Evolutionary conservation across 1,284 basidiomycete genomes (phyloP).

Genomic region (Ustilago hordei): DNA sequence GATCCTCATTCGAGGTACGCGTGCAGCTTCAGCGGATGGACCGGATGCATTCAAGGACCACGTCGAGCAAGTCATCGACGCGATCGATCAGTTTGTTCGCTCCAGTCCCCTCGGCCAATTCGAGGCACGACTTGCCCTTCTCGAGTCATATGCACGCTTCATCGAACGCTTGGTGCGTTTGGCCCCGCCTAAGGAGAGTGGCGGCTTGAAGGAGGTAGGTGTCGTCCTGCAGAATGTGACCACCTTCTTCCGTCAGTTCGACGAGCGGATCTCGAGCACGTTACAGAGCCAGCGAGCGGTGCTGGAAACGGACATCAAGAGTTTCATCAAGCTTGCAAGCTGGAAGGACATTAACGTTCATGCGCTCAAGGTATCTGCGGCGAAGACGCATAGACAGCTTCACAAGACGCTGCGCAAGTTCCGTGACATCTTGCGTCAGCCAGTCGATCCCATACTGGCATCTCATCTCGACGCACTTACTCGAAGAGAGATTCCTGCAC

Average conservation of each 20-base stretch:
- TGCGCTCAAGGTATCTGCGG: conserved; percentile 90
- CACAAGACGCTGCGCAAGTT: conserved; percentile 93
- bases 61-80: conserved; percentile 78
- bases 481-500: conserved; percentile 44
- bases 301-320: conserved; percentile 84
- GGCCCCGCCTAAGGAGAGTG: conserved; percentile 43
- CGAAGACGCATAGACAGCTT: conserved; percentile 88
- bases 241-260: conserved; percentile 78
- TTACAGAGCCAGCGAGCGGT: conserved; percentile 76
- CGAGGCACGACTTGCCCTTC: conserved; percentile 77
- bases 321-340: conserved; percentile 92
- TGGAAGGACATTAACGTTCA: conserved; percentile 98
- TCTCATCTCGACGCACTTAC: conserved; percentile 46
- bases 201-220: conserved; percentile 59
- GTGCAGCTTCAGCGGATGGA: conserved; percentile 60
- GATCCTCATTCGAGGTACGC: conserved; percentile 74
- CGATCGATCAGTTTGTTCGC: conserved; percentile 85
- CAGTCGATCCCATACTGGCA: conserved; percentile 71
- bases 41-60: conserved; percentile 73
- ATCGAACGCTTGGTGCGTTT: conserved; percentile 40
- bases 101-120: conserved; percentile 88
- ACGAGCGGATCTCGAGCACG: conserved; percentile 72
- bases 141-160: conserved; percentile 77
- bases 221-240: conserved; percentile 79
- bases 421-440: conserved; percentile 85